A percentile compares a stretch with the other conserved stretches of the same genome.
Conservation (phyloP, 2,329 filamentous ascomycete genomes). For the Pseudogymnoascus sp. region DNA sequence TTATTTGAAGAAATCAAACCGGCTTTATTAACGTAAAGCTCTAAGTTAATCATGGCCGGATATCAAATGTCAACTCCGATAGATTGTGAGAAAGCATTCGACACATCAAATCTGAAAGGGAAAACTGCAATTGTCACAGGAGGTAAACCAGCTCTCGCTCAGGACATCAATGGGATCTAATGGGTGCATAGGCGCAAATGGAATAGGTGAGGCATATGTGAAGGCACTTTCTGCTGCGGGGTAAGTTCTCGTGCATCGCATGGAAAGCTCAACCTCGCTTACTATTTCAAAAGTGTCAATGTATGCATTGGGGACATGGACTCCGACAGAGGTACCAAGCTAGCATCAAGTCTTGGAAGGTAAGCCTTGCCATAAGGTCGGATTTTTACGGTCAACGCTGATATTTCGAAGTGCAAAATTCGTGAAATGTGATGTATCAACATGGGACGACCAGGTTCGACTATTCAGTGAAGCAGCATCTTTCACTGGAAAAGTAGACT, state of each 20-base stretch:
- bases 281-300: constrained; percentile 11
- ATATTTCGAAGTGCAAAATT: constrained; percentile 21
- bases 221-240: constrained; percentile 24
- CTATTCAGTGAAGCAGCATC: constrained; percentile 25
- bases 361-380: not conserved
- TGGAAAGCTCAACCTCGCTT: not conserved
- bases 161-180: not conserved
- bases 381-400: not conserved
- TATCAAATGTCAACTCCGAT: constrained; percentile 10
- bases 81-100: constrained; percentile 15
- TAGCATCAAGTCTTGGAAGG: constrained; percentile 14
- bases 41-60: not conserved
- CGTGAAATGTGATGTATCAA: constrained; percentile 26
- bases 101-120: constrained; percentile 22
- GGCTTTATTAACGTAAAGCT: not conserved
- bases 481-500: constrained; percentile 25
- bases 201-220: constrained; percentile 29
- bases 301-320: constrained; percentile 24
- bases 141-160: constrained; percentile 13
- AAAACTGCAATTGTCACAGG: constrained; percentile 30
- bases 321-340: constrained; percentile 16
- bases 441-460: constrained; percentile 28
- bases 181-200: constrained; percentile 24
- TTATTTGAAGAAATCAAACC: not conserved
- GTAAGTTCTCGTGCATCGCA: constrained; percentile 11